Base-by-base conservation (phyloP, 2,329 filamentous ascomycete species). In the Beauveria brongniartii region DNA sequence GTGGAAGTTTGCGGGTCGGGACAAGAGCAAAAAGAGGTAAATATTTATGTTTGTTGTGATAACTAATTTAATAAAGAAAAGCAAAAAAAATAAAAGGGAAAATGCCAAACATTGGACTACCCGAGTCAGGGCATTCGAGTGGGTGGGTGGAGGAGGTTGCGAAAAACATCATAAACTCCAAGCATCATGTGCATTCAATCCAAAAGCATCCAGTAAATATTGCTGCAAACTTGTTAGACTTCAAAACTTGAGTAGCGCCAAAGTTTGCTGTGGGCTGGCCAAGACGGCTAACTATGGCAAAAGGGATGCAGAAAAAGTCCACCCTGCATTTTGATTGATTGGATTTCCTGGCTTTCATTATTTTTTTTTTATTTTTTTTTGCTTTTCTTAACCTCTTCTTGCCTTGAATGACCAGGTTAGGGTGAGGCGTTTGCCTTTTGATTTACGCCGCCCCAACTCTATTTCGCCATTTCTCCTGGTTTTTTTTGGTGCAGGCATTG, bases 181-280 rank as follows among this genome's bases (percentile, higher is more conserved):
- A 30, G 30, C 30, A 30, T 30, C 30, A 30, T 30, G 30, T 9
- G 18, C 48, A 37, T 20, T 10, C 26, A 14, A 14, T 20, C 18
- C 10, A 54, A 47, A 46, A 56, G 26, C 54, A 47, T 26, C 26
- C 26, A 26, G 26, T 47, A 55, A n/a, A n/a, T n/a, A n/a, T 46
- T 37, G 28, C n/a, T 12, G 46, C 47, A 43, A n/a, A 56, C 1
- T 40, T 22, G 2, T 46, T 56, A 37, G 37, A 24, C 43, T 10
- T 47, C 30, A 30, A 46, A 47, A 47, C 12, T 22, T 43, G 30
- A 41, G 41, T 56, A 56, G 54, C 41, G 54, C 28, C 54, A 37
- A 56, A 56, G 54, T 43, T 56, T 56, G 20, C 54, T 56, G 54
- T 22, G 41, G 26, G 41, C 26, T 26, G 40, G 53, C 41, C 54